phyloP scores from a whole-genome alignment of 2,329 filamentous ascomycete genomes.

The Fonsecaea multimorphosa region DNA sequence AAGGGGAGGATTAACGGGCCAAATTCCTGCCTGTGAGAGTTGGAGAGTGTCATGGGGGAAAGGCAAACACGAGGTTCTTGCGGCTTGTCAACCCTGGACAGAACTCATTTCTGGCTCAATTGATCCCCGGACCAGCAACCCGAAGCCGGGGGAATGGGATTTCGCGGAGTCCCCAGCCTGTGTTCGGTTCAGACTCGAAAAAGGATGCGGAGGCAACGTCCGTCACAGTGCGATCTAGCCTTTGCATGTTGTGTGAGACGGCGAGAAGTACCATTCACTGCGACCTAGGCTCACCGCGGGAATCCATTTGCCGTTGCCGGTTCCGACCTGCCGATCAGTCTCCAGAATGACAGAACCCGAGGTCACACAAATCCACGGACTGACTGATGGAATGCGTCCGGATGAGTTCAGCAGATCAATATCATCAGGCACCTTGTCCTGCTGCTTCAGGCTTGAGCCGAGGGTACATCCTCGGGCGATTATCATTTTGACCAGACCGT shows the following conservation, averaged over 20 bases:
- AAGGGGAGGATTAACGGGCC: not conserved
- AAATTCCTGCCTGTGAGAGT: slow-evolving; percentile 1
- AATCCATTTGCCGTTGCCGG: slow-evolving; percentile 6
- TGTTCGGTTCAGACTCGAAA: slow-evolving; percentile 2
- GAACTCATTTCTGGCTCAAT: not conserved
- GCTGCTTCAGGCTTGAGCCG: slow-evolving; percentile 14
- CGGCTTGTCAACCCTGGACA: slow-evolving; percentile 6
- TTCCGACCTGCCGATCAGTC: slow-evolving; percentile 2
- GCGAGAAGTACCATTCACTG: not conserved
- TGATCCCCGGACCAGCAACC: slow-evolving; percentile 10
- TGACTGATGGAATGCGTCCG: not conserved
- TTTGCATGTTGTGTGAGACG: not conserved
- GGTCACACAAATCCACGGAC: not conserved
- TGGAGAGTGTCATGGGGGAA: not conserved
- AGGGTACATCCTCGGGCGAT: slow-evolving; percentile 17
- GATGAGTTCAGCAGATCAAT: not conserved
- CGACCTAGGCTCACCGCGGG: not conserved
- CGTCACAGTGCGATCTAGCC: slow-evolving; percentile 1
- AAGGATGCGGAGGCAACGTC: slow-evolving; percentile 15
- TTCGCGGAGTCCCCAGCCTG: slow-evolving; percentile 22
- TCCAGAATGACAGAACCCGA: slow-evolving; percentile 6
- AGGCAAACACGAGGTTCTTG: not conserved
- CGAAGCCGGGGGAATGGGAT: slow-evolving; percentile 3
- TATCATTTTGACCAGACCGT: not conserved
- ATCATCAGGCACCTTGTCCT: slow-evolving; percentile 7